Conservation (phyloP, 805 yeast genomes). For the Metschnikowia bowlesiae region DNA sequence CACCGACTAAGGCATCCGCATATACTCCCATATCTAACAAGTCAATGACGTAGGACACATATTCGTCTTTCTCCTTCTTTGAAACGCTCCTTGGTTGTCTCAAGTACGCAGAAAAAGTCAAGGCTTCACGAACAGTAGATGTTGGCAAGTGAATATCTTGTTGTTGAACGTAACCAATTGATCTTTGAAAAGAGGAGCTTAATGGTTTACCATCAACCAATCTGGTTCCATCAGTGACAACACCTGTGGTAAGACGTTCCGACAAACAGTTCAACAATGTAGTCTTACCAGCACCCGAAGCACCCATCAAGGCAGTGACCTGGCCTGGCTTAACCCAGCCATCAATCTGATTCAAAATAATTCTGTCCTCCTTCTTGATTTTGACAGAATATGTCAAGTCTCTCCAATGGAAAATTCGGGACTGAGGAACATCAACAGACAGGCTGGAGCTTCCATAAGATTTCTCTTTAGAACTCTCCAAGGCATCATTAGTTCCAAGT, state of each 20-base stretch:
- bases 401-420: slow-evolving; percentile 35
- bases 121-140: slow-evolving; percentile 70
- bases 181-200: slow-evolving; percentile 64
- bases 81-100: slow-evolving; percentile 64
- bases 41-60: slow-evolving; percentile 65
- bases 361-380: slow-evolving; percentile 34
- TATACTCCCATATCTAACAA: slow-evolving; percentile 65
- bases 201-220: slow-evolving; percentile 64
- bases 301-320: slow-evolving; percentile 79
- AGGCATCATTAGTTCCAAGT: slow-evolving; percentile 23
- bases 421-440: slow-evolving; percentile 9
- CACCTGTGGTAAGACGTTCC: slow-evolving; percentile 67
- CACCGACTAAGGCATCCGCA: slow-evolving; percentile 79
- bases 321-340: slow-evolving; percentile 82
- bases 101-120: slow-evolving; percentile 64
- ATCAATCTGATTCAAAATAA: slow-evolving; percentile 37
- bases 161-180: slow-evolving; percentile 79
- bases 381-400: slow-evolving; percentile 35
- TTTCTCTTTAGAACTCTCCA: slow-evolving; percentile 23
- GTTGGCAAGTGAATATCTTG: slow-evolving; percentile 71
- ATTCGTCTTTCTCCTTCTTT: slow-evolving; percentile 54
- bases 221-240: slow-evolving; percentile 56
- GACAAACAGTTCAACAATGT: slow-evolving; percentile 70
- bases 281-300: slow-evolving; percentile 85
- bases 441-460: slow-evolving; percentile 9